Percentiles rank a stretch among this genome's conserved stretches.
These are phyloP conservation scores for Pterocarpus macrocarpus DNA, from an alignment of 306 rosid genomes.

Conservation along the genomic window DNA sequence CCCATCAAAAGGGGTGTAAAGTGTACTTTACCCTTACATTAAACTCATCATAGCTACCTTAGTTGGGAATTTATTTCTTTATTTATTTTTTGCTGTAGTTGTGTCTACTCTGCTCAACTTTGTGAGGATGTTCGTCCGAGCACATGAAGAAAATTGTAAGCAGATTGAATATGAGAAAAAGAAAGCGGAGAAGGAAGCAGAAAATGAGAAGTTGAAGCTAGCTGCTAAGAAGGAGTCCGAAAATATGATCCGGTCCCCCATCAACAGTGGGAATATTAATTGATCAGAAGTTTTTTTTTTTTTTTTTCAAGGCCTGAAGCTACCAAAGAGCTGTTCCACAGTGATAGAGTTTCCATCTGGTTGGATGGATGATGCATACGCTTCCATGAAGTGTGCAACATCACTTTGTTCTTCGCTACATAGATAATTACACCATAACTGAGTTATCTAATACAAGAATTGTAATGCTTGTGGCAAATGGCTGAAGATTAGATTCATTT, in stretches of 20 bases:
- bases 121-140: slow-evolving; percentile 75
- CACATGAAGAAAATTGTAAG: slow-evolving; percentile 78
- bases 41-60: slow-evolving; percentile 8
- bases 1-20: too few species aligned
- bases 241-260: slow-evolving; percentile 54
- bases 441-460: slow-evolving; percentile 38
- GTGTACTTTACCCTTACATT: slow-evolving; percentile 8
- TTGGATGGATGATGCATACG: slow-evolving; percentile 43
- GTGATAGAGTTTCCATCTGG: slow-evolving; percentile 24
- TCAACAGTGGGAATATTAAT: slow-evolving; percentile 60
- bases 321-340: slow-evolving; percentile 26
- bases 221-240: slow-evolving; percentile 61
- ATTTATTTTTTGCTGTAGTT: slow-evolving; percentile 49
- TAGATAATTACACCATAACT: slow-evolving; percentile 33
- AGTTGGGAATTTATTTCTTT: not conserved
- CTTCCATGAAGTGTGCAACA: slow-evolving; percentile 30
- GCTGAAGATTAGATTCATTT: slow-evolving; percentile 37
- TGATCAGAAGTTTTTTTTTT: slow-evolving; percentile 9
- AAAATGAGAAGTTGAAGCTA: slow-evolving; percentile 63
- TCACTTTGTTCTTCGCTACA: not conserved
- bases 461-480: slow-evolving; percentile 26
- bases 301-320: slow-evolving; percentile 32
- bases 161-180: slow-evolving; percentile 70
- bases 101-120: slow-evolving; percentile 79
- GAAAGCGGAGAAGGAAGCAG: slow-evolving; percentile 76